A percentile compares a stretch with the other conserved stretches of the same genome.
These are phyloP conservation scores for Tilletia horrida DNA, from an alignment of 1,284 basidiomycete genomes.

Conservation along the genomic window DNA sequence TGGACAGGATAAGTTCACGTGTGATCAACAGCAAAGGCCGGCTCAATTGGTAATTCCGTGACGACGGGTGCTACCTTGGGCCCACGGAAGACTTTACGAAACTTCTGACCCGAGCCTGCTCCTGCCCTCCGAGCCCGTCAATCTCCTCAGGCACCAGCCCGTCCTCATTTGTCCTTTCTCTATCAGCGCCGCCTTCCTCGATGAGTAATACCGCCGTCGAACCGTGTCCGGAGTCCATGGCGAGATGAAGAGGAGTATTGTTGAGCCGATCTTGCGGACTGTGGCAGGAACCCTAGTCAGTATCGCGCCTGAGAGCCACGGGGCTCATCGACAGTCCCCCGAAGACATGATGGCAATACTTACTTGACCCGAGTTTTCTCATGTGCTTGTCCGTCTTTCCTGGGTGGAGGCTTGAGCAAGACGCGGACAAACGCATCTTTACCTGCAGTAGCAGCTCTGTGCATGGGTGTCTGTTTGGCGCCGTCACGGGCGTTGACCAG, in stretches of 20 bases:
- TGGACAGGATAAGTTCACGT: too few relatives aligned
- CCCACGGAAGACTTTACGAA: not conserved
- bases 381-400: conserved; percentile 25
- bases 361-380: conserved; percentile 41
- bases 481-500: conserved; percentile 36
- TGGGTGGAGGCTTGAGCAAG: conserved; percentile 29
- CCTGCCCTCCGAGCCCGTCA: conserved; percentile 34
- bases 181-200: conserved; percentile 32
- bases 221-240: conserved; percentile 34
- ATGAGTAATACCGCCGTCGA: conserved; percentile 36
- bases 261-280: conserved; percentile 36
- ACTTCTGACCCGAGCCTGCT: conserved; percentile 21
- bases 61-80: conserved; percentile 11
- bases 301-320: not conserved
- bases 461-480: conserved; percentile 35
- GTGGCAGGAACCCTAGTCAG: too few relatives aligned
- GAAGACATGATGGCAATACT: too few relatives aligned
- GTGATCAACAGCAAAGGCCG: too few relatives aligned
- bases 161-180: conserved; percentile 31
- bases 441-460: conserved; percentile 33
- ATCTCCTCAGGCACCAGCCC: conserved; percentile 33
- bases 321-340: not conserved
- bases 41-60: too few relatives aligned
- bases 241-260: conserved; percentile 41
- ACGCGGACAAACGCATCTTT: conserved; percentile 32